Percentiles rank a stretch among this genome's conserved stretches.
These are phyloP conservation scores for Fusarium redolens DNA, from an alignment of 2,329 filamentous ascomycete genomes.

Conservation along the genomic window DNA sequence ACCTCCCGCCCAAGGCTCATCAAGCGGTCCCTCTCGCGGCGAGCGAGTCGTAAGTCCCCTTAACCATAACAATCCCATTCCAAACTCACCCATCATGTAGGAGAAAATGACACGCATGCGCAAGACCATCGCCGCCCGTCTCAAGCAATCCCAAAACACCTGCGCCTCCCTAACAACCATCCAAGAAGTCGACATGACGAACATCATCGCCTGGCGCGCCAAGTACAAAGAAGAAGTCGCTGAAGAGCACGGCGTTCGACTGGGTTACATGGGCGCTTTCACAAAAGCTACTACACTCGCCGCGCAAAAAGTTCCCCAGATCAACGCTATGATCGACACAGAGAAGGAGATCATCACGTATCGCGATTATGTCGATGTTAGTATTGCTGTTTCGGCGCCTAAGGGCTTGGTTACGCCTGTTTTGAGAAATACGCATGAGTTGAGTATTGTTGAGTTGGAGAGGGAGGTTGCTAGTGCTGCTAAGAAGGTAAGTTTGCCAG, in stretches of 20 bases:
- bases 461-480: slow-evolving; percentile 74
- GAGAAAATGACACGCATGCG: slow-evolving; percentile 72
- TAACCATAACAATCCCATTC: no score
- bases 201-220: slow-evolving; percentile 72
- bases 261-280: slow-evolving; percentile 81
- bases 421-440: slow-evolving; percentile 72
- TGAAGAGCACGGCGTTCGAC: slow-evolving; percentile 49
- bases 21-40: slow-evolving; percentile 18
- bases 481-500: slow-evolving; percentile 65
- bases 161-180: slow-evolving; percentile 76
- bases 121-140: slow-evolving; percentile 77
- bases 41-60: slow-evolving; percentile 36
- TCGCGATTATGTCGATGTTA: slow-evolving; percentile 78
- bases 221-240: slow-evolving; percentile 69
- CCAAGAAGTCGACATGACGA: slow-evolving; percentile 62
- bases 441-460: slow-evolving; percentile 49
- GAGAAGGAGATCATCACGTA: slow-evolving; percentile 67
- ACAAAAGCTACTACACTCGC: slow-evolving; percentile 77
- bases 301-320: slow-evolving; percentile 74
- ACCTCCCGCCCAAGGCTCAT: slow-evolving; percentile 12
- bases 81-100: slow-evolving; percentile 18
- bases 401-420: slow-evolving; percentile 80
- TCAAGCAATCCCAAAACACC: slow-evolving; percentile 75
- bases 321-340: slow-evolving; percentile 71
- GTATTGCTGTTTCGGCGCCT: slow-evolving; percentile 78